These are phyloP conservation scores for Triticum turgidum DNA, from an alignment of 176 grass and related monocot species.

Conservation along the genomic window DNA sequence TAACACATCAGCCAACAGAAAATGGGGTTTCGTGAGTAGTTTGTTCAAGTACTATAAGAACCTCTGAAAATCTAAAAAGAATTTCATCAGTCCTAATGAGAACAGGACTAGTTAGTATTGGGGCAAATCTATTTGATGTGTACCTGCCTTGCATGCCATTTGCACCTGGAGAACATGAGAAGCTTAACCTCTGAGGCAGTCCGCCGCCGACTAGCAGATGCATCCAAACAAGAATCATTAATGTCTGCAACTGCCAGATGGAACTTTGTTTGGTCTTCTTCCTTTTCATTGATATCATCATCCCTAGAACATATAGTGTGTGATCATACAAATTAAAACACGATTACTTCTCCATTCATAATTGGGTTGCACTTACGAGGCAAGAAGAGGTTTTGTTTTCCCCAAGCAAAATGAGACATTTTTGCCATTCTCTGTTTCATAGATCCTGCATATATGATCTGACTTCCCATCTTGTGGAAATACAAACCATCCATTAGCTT, in stretches of 20 bases:
- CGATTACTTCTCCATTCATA: slow-evolving; percentile 10
- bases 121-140: background rate
- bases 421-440: slow-evolving; percentile 27
- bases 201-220: slow-evolving; percentile 43
- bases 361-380: slow-evolving; percentile 42
- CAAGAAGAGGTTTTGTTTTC: slow-evolving; percentile 43
- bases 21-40: background rate
- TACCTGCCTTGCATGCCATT: slow-evolving; percentile 75
- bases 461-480: slow-evolving; percentile 40
- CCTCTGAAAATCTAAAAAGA: background rate
- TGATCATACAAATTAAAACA: slow-evolving; percentile 11
- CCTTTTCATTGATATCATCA: slow-evolving; percentile 22
- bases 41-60: background rate
- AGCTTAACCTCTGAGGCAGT: slow-evolving; percentile 36
- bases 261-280: slow-evolving; percentile 49
- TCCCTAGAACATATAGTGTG: slow-evolving; percentile 40
- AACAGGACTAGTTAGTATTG: background rate
- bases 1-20: background rate
- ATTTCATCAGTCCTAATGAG: background rate
- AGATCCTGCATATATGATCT: slow-evolving; percentile 64
- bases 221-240: slow-evolving; percentile 59
- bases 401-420: slow-evolving; percentile 57
- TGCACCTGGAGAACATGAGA: slow-evolving; percentile 62
- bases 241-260: slow-evolving; percentile 34
- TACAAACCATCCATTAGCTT: slow-evolving; percentile 68